These are phyloP conservation scores for Pseudotulostoma volvatum DNA, from an alignment of 495 filamentous ascomycete species.

Conservation along the genomic window DNA sequence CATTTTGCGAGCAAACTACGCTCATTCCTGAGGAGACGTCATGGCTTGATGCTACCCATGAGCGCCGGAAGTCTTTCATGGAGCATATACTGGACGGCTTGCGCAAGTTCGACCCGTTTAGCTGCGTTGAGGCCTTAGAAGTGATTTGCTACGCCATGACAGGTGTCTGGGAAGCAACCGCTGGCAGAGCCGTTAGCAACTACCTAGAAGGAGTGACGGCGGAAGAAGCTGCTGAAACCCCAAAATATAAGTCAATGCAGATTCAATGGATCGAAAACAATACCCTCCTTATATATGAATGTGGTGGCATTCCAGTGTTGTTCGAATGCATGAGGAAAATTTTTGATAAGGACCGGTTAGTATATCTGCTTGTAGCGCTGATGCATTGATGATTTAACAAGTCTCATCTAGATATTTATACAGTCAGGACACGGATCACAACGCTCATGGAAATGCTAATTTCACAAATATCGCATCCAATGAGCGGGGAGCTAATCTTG, in stretches of 20 bases:
- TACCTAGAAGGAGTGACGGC: slow-evolving; percentile 12
- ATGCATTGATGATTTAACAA: neutral
- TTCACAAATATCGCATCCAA: slow-evolving; percentile 20
- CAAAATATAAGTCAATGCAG: slow-evolving; percentile 39
- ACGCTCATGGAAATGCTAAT: slow-evolving; percentile 16
- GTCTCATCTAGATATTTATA: neutral
- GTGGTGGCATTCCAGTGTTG: slow-evolving; percentile 40
- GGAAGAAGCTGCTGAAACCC: slow-evolving; percentile 21
- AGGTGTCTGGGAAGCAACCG: slow-evolving; percentile 63
- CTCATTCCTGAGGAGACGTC: slow-evolving; percentile 16
- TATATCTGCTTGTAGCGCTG: slow-evolving; percentile 1
- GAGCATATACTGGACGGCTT: slow-evolving; percentile 22
- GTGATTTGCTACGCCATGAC: slow-evolving; percentile 61
- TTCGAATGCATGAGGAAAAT: slow-evolving; percentile 41
- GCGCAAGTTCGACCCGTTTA: slow-evolving; percentile 32
- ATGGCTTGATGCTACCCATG: slow-evolving; percentile 37
- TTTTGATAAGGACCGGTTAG: slow-evolving; percentile 34
- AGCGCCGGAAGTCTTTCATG: slow-evolving; percentile 30
- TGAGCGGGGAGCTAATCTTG: slow-evolving; percentile 32
- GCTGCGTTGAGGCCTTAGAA: slow-evolving; percentile 49
- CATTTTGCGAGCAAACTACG: slow-evolving; percentile 26
- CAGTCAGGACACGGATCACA: slow-evolving; percentile 9
- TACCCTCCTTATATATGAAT: slow-evolving; percentile 40
- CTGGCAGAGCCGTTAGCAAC: slow-evolving; percentile 26
- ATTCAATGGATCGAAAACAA: slow-evolving; percentile 53